Conservation (phyloP, 2,329 filamentous ascomycete genomes). For the Magnaporthiopsis rhizophila region DNA sequence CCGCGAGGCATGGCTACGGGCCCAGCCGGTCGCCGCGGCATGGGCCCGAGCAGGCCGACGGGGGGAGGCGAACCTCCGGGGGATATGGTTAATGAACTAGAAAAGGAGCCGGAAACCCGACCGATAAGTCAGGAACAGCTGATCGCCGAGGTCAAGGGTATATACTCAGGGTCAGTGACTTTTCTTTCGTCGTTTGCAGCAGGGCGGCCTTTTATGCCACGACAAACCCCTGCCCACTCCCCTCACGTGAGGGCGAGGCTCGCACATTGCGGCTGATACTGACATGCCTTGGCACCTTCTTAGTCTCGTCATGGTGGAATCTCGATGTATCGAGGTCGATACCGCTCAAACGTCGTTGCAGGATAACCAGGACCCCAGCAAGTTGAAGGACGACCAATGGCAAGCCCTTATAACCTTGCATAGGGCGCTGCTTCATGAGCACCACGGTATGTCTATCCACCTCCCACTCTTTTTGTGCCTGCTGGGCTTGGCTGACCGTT, state of each 20-base stretch:
- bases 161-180: constrained; percentile 55
- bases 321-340: constrained; percentile 79
- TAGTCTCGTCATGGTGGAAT: constrained; percentile 70
- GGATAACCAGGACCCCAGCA: constrained; percentile 30
- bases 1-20: not conserved
- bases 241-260: not conserved
- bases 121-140: constrained; percentile 72
- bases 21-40: not conserved
- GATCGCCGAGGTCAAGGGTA: constrained; percentile 71
- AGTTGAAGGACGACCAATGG: constrained; percentile 64
- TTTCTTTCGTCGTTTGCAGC: no score
- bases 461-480: not conserved
- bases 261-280: not conserved
- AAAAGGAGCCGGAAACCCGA: constrained; percentile 51
- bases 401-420: constrained; percentile 78
- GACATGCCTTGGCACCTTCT: not conserved
- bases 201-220: no score
- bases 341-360: constrained; percentile 42
- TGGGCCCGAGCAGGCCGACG: not conserved
- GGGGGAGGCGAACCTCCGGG: not conserved
- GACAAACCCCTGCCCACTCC: not conserved
- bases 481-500: not conserved
- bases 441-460: constrained; percentile 43
- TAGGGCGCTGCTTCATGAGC: constrained; percentile 70
- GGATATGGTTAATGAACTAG: constrained; percentile 3